A percentile compares a stretch with the other conserved stretches of the same genome.
Evolutionary conservation across 129 eudicot genomes (phyloP).

Genomic region (Smallanthus sonchifolius): DNA sequence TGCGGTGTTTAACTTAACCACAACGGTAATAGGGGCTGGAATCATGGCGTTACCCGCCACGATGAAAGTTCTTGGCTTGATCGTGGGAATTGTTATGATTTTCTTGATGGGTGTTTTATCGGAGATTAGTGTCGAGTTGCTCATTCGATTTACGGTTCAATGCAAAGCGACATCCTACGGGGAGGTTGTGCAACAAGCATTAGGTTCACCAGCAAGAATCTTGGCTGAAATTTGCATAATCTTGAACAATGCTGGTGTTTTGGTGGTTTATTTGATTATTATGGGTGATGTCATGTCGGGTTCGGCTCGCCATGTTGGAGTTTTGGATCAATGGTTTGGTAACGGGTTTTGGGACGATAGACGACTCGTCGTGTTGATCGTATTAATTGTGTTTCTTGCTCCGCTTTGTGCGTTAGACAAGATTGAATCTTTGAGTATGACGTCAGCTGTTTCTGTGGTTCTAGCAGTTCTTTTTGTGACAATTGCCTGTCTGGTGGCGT

Average conservation of each 20-base stretch:
- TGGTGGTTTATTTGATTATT: slow-evolving; percentile 82
- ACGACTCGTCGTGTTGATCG: slow-evolving; percentile 49
- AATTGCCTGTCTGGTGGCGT: slow-evolving; percentile 44
- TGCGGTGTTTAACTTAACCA: slow-evolving; percentile 81
- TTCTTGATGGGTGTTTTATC: slow-evolving; percentile 65
- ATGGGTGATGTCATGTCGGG: slow-evolving; percentile 97
- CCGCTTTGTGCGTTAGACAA: slow-evolving; percentile 78
- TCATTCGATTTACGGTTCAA: slow-evolving; percentile 64
- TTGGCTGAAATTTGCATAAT: slow-evolving; percentile 64
- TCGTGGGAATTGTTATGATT: slow-evolving; percentile 52
- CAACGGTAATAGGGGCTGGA: slow-evolving; percentile 86
- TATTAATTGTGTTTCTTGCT: slow-evolving; percentile 61
- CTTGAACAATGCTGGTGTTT: slow-evolving; percentile 74
- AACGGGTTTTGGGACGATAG: slow-evolving; percentile 88
- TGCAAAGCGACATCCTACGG: slow-evolving; percentile 77
- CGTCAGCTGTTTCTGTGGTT: slow-evolving; percentile 90
- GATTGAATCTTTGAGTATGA: slow-evolving; percentile 73
- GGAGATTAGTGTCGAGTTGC: slow-evolving; percentile 69
- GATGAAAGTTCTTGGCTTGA: slow-evolving; percentile 86
- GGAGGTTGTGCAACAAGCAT: slow-evolving; percentile 75
- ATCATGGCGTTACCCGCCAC: slow-evolving; percentile 97
- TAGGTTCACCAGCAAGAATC: slow-evolving; percentile 61
- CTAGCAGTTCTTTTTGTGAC: slow-evolving; percentile 77
- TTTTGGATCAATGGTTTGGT: slow-evolving; percentile 77
- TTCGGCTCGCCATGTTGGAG: slow-evolving; percentile 65